Base-by-base conservation (phyloP, 495 filamentous ascomycete species). In the Daldinia bambusicola region DNA sequence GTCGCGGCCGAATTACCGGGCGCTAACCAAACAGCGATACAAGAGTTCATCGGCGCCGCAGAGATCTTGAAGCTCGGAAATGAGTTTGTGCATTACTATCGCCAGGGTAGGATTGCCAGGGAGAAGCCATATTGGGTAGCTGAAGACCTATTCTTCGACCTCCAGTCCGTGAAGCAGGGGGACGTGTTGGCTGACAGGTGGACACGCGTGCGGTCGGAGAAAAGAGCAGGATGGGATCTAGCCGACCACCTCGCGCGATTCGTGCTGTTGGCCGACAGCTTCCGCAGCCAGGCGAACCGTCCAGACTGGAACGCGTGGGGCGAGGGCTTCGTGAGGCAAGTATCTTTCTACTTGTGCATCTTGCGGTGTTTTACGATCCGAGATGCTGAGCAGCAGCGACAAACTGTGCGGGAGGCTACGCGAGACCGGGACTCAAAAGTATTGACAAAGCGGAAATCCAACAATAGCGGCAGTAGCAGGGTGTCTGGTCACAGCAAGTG, bases 111-210 rank as follows among this genome's bases (percentile, higher is more conserved):
- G 1, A 31, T 40, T 5, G 66, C 57, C 13, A 48, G 9, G 13
- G 68, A 76, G 55, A 69, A 68, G 66, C 22, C 64, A 18, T 43
- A 63, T 31, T 74, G 65, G 62, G 56, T 56, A 18, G 74, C 74
- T 9, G 68, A 74, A 38, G 74, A 72, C 40, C 56, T 76, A 14
- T 76, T 76, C 71, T 76, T 71, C 51, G 66, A 72, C 43, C 69
- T 76, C 13, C 71, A 76, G 52, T 37, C 65, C 0, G 68, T 76
- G 18, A 76, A 76, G 62, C 71, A 74, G 36, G 68, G 74, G 3
- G 74, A 76, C 37, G 43, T 31, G 40, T 32, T 32, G 18, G 58
- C 68, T 8, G 31, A 26, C 2, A 43, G 58, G 6, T 74, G 71
- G 71, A 56, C 67, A 6, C 57, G 50, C 6, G 67, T 67, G 6